These are phyloP conservation scores for Backusella macrospora DNA, from an alignment of 192 early-diverging fungal species.

Conservation along the genomic window DNA sequence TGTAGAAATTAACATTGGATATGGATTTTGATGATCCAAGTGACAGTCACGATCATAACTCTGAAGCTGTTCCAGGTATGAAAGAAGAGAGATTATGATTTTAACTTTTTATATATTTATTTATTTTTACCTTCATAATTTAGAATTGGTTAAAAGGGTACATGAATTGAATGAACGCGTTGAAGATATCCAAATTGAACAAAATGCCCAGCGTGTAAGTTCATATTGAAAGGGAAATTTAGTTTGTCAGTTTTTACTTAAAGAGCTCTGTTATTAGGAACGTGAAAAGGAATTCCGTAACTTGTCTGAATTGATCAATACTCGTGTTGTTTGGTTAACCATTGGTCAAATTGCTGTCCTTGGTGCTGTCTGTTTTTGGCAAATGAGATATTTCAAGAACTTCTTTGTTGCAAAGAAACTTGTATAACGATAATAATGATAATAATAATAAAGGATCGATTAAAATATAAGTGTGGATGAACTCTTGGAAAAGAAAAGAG, in stretches of 20 bases:
- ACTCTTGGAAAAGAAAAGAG: too few relatives aligned
- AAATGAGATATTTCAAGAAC: conserved; percentile 79
- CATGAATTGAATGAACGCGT: conserved; percentile 82
- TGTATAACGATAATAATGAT: conserved; percentile 50
- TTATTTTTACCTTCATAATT: too few relatives aligned
- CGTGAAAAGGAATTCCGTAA: conserved; percentile 90
- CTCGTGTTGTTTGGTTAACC: conserved; percentile 86
- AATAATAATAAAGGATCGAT: background rate
- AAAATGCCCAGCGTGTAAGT: conserved; percentile 85
- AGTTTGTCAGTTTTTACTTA: conserved; percentile 20
- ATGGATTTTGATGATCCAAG: conserved; percentile 50
- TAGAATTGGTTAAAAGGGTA: conserved; percentile 72
- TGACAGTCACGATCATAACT: conserved; percentile 33
- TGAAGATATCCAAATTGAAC: conserved; percentile 83
- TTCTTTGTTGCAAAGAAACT: conserved; percentile 95
- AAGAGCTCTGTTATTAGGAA: conserved; percentile 52
- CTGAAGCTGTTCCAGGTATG: conserved; percentile 40
- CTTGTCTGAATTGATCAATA: conserved; percentile 82
- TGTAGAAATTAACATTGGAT: conserved; percentile 50
- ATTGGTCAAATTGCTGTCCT: conserved; percentile 83
- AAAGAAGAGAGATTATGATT: conserved; percentile 34
- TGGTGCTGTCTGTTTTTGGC: conserved; percentile 81
- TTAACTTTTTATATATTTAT: background rate
- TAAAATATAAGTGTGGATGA: too few relatives aligned
- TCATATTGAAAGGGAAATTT: background rate